These are phyloP conservation scores for Coniferiporia sulphurascens DNA, from an alignment of 1,284 basidiomycete genomes.

Conservation along the genomic window DNA sequence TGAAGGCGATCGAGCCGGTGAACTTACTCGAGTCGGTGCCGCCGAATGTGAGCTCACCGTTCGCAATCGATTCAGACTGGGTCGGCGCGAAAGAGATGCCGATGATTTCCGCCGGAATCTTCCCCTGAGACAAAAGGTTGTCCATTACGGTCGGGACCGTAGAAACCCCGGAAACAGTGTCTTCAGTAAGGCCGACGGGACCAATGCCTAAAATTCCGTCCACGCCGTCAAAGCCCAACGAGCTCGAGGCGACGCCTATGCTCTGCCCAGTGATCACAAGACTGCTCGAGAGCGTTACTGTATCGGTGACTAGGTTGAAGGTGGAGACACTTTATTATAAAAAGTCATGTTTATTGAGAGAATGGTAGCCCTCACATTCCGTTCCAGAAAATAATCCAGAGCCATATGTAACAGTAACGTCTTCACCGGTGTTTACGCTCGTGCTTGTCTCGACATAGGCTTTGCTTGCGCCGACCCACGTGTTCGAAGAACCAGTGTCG, in stretches of 20 bases:
- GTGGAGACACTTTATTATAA: too few species aligned
- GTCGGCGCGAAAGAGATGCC: slow-evolving; percentile 23
- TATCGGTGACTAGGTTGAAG: slow-evolving; percentile 14
- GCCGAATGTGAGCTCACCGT: slow-evolving; percentile 24
- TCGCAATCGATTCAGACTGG: slow-evolving; percentile 15
- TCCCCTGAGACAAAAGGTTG: slow-evolving; percentile 21
- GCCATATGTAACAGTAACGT: slow-evolving; percentile 17
- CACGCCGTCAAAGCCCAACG: slow-evolving; percentile 32
- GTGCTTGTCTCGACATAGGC: slow-evolving; percentile 18
- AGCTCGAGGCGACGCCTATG: slow-evolving; percentile 33
- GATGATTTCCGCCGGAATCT: slow-evolving; percentile 19
- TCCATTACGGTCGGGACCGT: slow-evolving; percentile 25
- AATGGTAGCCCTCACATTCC: slow-evolving; percentile 16
- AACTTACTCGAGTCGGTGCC: slow-evolving; percentile 19
- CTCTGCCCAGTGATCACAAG: slow-evolving; percentile 31
- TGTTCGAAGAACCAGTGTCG: slow-evolving; percentile 21
- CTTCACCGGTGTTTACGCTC: slow-evolving; percentile 17
- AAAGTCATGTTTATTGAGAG: slow-evolving; percentile 11
- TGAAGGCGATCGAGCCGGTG: slow-evolving; percentile 15
- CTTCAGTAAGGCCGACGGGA: slow-evolving; percentile 23
- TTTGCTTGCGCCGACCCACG: slow-evolving; percentile 24
- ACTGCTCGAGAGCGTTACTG: slow-evolving; percentile 16
- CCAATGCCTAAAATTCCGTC: slow-evolving; percentile 21
- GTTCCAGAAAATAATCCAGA: slow-evolving; percentile 19
- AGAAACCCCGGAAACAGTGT: slow-evolving; percentile 24